phyloP scores from a whole-genome alignment of 164 flowering plant species.

The Kingdonia uniflora region DNA sequence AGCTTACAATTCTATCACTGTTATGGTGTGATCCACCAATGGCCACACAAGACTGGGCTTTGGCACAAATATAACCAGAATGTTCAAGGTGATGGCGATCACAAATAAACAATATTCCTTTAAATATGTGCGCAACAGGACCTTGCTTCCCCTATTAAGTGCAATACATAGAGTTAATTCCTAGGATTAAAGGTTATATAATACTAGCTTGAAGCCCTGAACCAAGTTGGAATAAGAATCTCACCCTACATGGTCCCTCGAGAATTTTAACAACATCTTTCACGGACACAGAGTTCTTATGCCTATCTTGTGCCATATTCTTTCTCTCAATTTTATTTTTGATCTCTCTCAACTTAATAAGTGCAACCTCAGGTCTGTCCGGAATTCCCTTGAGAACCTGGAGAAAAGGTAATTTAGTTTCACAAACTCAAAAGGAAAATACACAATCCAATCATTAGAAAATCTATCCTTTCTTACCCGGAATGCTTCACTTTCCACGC shows the following conservation, averaged over 20 bases:
- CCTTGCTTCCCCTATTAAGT: slow-evolving; percentile 83
- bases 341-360: slow-evolving; percentile 82
- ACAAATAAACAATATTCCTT: slow-evolving; percentile 70
- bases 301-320: slow-evolving; percentile 55
- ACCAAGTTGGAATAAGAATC: slow-evolving; percentile 11
- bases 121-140: slow-evolving; percentile 83
- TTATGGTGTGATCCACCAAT: slow-evolving; percentile 82
- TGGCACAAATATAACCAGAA: slow-evolving; percentile 96
- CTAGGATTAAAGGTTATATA: not conserved
- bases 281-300: slow-evolving; percentile 49
- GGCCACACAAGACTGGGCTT: slow-evolving; percentile 59
- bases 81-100: slow-evolving; percentile 98
- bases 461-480: slow-evolving; percentile 37
- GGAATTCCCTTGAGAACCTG: slow-evolving; percentile 93
- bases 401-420: not conserved
- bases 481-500: slow-evolving; percentile 96
- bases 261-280: slow-evolving; percentile 83
- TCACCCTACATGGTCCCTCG: slow-evolving; percentile 86
- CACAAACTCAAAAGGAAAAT: not conserved
- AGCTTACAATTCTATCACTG: slow-evolving; percentile 63
- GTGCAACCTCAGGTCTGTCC: slow-evolving; percentile 80
- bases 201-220: not conserved
- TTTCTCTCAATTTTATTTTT: slow-evolving; percentile 74
- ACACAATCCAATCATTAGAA: not conserved
- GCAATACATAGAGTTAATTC: slow-evolving; percentile 1